These are phyloP conservation scores for Limnanthes douglasii DNA, from an alignment of 345 rosid species.

Conservation along the genomic window DNA sequence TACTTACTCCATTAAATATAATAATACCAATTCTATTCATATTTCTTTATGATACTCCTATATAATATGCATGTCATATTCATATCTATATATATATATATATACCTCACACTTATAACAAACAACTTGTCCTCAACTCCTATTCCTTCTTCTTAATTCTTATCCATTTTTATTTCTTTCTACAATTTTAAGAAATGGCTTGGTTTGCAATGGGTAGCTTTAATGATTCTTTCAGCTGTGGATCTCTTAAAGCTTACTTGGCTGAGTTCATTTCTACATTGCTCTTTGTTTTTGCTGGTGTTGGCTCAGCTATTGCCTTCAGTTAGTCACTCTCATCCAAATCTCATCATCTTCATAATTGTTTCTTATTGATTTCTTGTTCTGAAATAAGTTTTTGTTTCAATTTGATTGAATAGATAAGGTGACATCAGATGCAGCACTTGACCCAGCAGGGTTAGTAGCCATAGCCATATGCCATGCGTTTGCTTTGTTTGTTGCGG, in stretches of 20 bases:
- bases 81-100: too few relatives aligned
- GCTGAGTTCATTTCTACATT: slow-evolving; percentile 96
- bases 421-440: slow-evolving; percentile 53
- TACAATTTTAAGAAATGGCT: too few relatives aligned
- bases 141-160: too few relatives aligned
- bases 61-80: too few relatives aligned
- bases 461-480: slow-evolving; percentile 72
- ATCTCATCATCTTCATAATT: background rate
- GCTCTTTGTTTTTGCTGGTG: slow-evolving; percentile 83
- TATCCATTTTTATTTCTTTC: too few relatives aligned
- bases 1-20: too few relatives aligned
- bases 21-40: too few relatives aligned
- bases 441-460: slow-evolving; percentile 70
- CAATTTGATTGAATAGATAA: slow-evolving; percentile 25
- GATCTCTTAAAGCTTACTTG: slow-evolving; percentile 53
- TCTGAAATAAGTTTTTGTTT: background rate
- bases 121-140: too few relatives aligned
- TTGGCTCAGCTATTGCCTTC: slow-evolving; percentile 80
- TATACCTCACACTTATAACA: too few relatives aligned
- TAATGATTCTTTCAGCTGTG: slow-evolving; percentile 53
- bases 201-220: slow-evolving; percentile 55
- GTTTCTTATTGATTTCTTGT: background rate
- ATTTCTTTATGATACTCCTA: too few relatives aligned
- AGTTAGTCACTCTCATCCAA: slow-evolving; percentile 18
- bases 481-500: slow-evolving; percentile 77